Evolutionary conservation across 2,329 filamentous ascomycete species (phyloP).

Genomic region (Dryadomyces quercivorus): DNA sequence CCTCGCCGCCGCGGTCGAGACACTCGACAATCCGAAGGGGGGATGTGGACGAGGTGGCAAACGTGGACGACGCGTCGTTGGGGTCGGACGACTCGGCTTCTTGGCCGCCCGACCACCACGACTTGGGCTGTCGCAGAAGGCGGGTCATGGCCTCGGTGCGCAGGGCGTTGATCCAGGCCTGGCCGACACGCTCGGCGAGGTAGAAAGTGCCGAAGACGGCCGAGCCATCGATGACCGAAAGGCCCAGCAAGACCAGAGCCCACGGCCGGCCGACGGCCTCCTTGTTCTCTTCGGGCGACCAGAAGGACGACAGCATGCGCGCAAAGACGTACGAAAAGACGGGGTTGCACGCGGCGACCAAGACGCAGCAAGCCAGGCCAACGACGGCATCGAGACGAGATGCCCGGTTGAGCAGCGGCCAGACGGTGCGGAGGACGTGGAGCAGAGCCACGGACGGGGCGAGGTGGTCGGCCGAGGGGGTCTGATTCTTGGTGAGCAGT

Average conservation of each 20-base stretch:
- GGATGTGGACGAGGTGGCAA: slow-evolving; percentile 41
- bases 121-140: slow-evolving; percentile 62
- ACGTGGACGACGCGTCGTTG: slow-evolving; percentile 22
- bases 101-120: slow-evolving; percentile 47
- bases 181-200: slow-evolving; percentile 57
- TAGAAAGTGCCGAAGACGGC: slow-evolving; percentile 57
- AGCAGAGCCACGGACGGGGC: neutral
- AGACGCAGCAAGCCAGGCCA: slow-evolving; percentile 47
- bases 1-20: slow-evolving; percentile 72
- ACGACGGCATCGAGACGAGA: slow-evolving; percentile 43
- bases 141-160: slow-evolving; percentile 55
- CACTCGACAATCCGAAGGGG: slow-evolving; percentile 53
- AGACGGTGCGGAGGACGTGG: slow-evolving; percentile 38
- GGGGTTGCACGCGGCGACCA: slow-evolving; percentile 52
- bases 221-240: slow-evolving; percentile 55
- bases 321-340: slow-evolving; percentile 68
- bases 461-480: neutral
- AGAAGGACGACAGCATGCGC: slow-evolving; percentile 59
- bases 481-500: too few relatives aligned
- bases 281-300: slow-evolving; percentile 28
- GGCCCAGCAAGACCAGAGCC: slow-evolving; percentile 54
- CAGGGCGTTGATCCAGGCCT: slow-evolving; percentile 65
- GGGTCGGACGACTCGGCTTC: slow-evolving; percentile 29
- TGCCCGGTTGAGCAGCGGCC: slow-evolving; percentile 45
- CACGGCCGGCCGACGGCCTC: slow-evolving; percentile 45